These are phyloP conservation scores for Fusarium abutilonis DNA, from an alignment of 2,329 filamentous ascomycete genomes.

Conservation along the genomic window DNA sequence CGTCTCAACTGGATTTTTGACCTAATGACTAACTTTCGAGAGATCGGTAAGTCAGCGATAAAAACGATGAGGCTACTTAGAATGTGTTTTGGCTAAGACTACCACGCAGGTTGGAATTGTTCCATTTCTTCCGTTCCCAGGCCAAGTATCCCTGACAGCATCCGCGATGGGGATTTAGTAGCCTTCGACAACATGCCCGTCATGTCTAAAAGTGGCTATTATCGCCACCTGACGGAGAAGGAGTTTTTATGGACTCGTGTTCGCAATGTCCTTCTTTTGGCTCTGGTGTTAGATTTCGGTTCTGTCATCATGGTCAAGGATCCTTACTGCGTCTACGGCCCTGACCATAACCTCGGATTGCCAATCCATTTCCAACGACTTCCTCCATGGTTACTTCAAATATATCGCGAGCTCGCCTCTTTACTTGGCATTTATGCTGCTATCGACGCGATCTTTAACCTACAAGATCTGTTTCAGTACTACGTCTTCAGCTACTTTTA, in stretches of 20 bases:
- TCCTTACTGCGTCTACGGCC: constrained; percentile 75
- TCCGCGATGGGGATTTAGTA: constrained; percentile 51
- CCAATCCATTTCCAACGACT: constrained; percentile 57
- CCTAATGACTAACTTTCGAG: constrained; percentile 64
- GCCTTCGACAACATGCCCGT: constrained; percentile 55
- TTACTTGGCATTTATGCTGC: constrained; percentile 67
- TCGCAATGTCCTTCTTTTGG: constrained; percentile 62
- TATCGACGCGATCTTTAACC: constrained; percentile 68
- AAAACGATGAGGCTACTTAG: neutral
- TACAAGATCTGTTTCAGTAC: constrained; percentile 67
- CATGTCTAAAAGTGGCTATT: constrained; percentile 58
- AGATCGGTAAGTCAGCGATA: constrained; percentile 56
- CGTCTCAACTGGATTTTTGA: constrained; percentile 67
- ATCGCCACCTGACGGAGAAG: constrained; percentile 53
- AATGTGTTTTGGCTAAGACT: neutral
- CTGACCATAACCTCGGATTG: constrained; percentile 49
- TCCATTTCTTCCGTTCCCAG: constrained; percentile 61
- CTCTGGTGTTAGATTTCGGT: constrained; percentile 74
- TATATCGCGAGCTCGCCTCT: constrained; percentile 67
- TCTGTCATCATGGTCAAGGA: constrained; percentile 78
- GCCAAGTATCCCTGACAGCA: constrained; percentile 52
- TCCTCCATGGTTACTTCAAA: constrained; percentile 57
- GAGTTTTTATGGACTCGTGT: constrained; percentile 59
- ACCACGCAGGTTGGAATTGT: constrained; percentile 64
- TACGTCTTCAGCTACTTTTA: constrained; percentile 61